These are phyloP conservation scores for Cryptococcus floricola DNA, from an alignment of 1,284 basidiomycete genomes.

Conservation along the genomic window DNA sequence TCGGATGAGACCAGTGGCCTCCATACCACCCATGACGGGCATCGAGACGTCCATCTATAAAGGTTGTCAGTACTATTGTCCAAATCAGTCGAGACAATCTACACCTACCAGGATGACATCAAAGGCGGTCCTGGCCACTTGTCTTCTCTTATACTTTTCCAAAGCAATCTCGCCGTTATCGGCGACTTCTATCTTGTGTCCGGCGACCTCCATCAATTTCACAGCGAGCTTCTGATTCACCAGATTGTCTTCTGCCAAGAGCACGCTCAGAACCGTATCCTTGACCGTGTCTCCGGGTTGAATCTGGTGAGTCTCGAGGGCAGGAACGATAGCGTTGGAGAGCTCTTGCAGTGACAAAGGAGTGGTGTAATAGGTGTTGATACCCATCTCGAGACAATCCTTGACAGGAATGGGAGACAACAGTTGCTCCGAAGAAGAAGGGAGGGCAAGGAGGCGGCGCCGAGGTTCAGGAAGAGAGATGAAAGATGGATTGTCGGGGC, in stretches of 20 bases:
- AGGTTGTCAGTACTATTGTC: background rate
- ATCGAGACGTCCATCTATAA: conserved; percentile 94
- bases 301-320: conserved; percentile 87
- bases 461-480: conserved; percentile 43
- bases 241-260: conserved; percentile 96
- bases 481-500: conserved; percentile 42
- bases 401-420: conserved; percentile 49
- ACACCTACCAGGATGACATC: conserved; percentile 75
- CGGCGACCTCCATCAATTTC: conserved; percentile 95
- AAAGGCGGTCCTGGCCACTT: conserved; percentile 58
- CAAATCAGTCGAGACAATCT: background rate
- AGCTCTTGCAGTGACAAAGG: conserved; percentile 86
- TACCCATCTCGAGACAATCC: conserved; percentile 49
- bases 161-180: conserved; percentile 77
- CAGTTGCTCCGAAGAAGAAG: conserved; percentile 36
- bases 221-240: conserved; percentile 92
- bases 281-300: conserved; percentile 74
- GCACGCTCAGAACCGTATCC: conserved; percentile 83
- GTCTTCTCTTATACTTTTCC: conserved; percentile 44
- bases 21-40: conserved; percentile 70
- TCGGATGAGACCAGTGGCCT: conserved; percentile 54
- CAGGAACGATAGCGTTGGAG: conserved; percentile 85
- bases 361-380: conserved; percentile 60
- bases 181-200: conserved; percentile 93
- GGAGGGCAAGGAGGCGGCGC: conserved; percentile 42